Evolutionary conservation across 495 filamentous ascomycete genomes (phyloP).

Genomic region (Amniculicola lignicola): DNA sequence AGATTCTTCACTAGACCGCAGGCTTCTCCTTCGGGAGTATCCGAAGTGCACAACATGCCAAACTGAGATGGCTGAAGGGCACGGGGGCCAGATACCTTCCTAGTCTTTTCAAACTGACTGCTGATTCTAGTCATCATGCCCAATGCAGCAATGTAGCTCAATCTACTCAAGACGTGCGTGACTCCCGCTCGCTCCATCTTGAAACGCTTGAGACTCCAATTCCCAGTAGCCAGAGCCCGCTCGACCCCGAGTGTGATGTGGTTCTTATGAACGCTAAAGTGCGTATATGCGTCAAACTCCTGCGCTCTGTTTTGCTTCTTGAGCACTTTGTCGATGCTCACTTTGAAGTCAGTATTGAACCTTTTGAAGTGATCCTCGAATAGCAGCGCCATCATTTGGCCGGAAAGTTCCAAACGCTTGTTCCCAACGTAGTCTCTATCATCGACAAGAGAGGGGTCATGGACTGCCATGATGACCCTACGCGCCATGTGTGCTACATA

Average conservation of each 20-base stretch:
- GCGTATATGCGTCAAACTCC: conserved; percentile 76
- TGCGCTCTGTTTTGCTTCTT: conserved; percentile 83
- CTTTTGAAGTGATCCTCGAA: conserved; percentile 98
- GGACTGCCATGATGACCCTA: conserved; percentile 86
- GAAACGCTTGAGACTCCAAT: conserved; percentile 96
- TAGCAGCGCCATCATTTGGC: conserved; percentile 88
- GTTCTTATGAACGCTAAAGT: conserved; percentile 71
- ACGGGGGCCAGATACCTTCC: conserved; percentile 92
- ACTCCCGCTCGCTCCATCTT: conserved; percentile 97
- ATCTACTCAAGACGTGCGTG: conserved; percentile 88
- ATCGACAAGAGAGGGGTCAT: conserved; percentile 83
- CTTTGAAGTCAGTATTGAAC: conserved; percentile 80
- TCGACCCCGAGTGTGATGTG: conserved; percentile 88
- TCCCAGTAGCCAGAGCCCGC: conserved; percentile 90
- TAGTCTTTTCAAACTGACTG: conserved; percentile 97
- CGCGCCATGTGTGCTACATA: conserved; percentile 96
- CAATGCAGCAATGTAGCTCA: conserved; percentile 96
- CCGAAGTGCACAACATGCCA: conserved; percentile 93
- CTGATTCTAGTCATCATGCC: conserved; percentile 99
- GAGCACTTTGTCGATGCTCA: conserved; percentile 87
- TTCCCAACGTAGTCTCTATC: conserved; percentile 98
- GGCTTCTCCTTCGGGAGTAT: conserved; percentile 97
- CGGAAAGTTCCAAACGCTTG: conserved; percentile 89
- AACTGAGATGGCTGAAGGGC: conserved; percentile 96
- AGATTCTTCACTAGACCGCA: conserved; percentile 98